These are phyloP conservation scores for Neoboletus brunneissimus DNA, from an alignment of 768 basidiomycete species.

Conservation along the genomic window DNA sequence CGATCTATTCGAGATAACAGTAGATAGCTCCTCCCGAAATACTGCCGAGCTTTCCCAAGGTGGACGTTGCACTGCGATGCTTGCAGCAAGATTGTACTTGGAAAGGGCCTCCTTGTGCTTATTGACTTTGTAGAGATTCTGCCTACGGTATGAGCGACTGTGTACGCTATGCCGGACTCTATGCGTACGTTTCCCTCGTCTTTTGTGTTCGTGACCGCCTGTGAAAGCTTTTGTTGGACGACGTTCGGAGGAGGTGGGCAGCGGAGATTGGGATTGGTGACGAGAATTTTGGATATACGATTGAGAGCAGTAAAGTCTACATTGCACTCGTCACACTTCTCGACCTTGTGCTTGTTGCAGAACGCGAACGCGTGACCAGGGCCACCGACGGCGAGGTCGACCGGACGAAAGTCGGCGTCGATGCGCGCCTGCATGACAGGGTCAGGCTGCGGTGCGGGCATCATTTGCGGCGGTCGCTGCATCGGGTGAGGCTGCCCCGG, in stretches of 20 bases:
- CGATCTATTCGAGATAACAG: conserved; percentile 87
- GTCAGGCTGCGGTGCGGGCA: conserved; percentile 52
- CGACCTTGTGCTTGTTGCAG: conserved; percentile 65
- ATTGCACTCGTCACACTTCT: conserved; percentile 72
- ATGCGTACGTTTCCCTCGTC: conserved; percentile 90
- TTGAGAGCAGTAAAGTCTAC: conserved; percentile 76
- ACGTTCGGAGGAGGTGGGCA: conserved; percentile 82
- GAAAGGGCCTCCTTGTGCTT: conserved; percentile 68
- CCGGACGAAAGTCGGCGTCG: conserved; percentile 65
- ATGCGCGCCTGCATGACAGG: conserved; percentile 73
- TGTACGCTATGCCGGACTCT: conserved; percentile 1
- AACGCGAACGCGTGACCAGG: conserved; percentile 53
- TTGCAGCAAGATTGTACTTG: conserved; percentile 76
- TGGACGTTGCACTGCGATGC: conserved; percentile 74
- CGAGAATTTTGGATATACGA: conserved; percentile 68
- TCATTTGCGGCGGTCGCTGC: conserved; percentile 41
- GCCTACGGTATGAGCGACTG: conserved; percentile 13
- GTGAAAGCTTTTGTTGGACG: conserved; percentile 69
- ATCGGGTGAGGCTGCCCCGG: conserved; percentile 35
- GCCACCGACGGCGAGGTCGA: conserved; percentile 51
- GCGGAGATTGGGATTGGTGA: conserved; percentile 63
- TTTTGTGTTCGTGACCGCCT: conserved; percentile 74
- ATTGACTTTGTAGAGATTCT: conserved; percentile 79
- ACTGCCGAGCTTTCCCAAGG: conserved; percentile 85
- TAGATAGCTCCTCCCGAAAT: conserved; percentile 87